A percentile compares a stretch with the other conserved stretches of the same genome.
phyloP scores from a whole-genome alignment of 176 grass and related monocot genomes.

The Bothriochloa decipiens region DNA sequence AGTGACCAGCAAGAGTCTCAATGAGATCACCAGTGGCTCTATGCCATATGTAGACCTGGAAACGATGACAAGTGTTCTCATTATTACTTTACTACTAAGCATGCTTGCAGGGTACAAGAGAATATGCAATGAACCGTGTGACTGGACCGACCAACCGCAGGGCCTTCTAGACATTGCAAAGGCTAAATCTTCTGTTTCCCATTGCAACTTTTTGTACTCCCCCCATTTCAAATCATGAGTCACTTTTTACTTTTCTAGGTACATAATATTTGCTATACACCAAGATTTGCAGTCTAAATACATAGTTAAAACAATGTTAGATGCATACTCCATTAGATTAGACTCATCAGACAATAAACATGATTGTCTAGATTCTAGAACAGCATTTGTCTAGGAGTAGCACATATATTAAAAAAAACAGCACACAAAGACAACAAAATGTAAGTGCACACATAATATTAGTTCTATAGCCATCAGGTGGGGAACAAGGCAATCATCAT shows the following conservation, averaged over 20 bases:
- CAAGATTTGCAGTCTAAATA: not conserved
- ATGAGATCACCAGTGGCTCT: conserved; percentile 71
- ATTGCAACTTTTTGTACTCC: not conserved
- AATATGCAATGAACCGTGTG: not conserved
- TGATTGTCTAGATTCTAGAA: not conserved
- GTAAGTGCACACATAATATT: conserved; percentile 1
- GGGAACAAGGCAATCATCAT: conserved; percentile 16
- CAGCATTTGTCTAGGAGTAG: not conserved
- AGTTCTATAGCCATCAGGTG: conserved; percentile 1
- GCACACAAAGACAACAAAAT: conserved; percentile 7
- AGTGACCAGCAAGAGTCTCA: conserved; percentile 73
- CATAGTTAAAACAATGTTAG: not conserved
- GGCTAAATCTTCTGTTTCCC: not conserved
- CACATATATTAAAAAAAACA: conserved; percentile 19
- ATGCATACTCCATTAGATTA: not conserved
- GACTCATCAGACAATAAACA: not conserved
- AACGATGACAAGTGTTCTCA: conserved; percentile 14
- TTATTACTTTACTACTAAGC: not conserved
- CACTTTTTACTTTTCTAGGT: not conserved
- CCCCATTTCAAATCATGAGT: not conserved
- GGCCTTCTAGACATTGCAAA: not conserved
- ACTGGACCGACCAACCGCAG: not conserved
- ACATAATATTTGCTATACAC: not conserved
- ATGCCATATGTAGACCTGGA: conserved; percentile 95
- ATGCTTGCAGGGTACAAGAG: not conserved